Evolutionary conservation across 2,329 filamentous ascomycete genomes (phyloP).

Genomic region (Aspergillus thermomutatus): DNA sequence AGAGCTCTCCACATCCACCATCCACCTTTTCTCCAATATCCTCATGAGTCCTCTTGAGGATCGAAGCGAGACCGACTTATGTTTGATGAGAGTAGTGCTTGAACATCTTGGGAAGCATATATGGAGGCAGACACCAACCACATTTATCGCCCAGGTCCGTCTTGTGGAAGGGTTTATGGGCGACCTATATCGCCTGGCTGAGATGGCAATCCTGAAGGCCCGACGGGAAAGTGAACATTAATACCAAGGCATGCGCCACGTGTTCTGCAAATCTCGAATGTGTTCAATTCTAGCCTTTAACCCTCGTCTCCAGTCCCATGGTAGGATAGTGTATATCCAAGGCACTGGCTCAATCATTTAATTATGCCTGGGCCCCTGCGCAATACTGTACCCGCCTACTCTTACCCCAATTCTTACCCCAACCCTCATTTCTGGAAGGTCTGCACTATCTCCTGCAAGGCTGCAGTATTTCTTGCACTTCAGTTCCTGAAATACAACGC

Average conservation of each 20-base stretch:
- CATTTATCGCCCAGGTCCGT: slow-evolving; percentile 3
- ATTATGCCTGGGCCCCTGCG: no score
- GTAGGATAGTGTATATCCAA: no score
- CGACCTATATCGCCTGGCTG: slow-evolving; percentile 6
- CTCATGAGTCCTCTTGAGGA: slow-evolving; percentile 5
- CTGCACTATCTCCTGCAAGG: no score
- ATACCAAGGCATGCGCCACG: neutral
- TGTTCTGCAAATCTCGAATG: neutral
- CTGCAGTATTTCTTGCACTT: no score
- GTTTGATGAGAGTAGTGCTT: neutral
- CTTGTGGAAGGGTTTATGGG: slow-evolving; percentile 6
- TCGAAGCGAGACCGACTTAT: slow-evolving; percentile 1
- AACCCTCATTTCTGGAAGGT: no score
- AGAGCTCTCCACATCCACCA: slow-evolving; percentile 2
- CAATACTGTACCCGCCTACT: no score
- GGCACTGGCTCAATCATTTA: no score
- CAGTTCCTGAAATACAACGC: no score
- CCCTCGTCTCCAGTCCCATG: neutral
- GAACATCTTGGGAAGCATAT: neutral
- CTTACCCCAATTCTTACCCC: no score
- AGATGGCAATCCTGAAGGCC: slow-evolving; percentile 5
- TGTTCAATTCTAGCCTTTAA: neutral
- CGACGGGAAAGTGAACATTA: neutral
- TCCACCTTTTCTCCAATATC: slow-evolving; percentile 11
- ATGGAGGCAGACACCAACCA: neutral